phyloP scores from a whole-genome alignment of 495 filamentous ascomycete species.

The Durotheca rogersii region DNA sequence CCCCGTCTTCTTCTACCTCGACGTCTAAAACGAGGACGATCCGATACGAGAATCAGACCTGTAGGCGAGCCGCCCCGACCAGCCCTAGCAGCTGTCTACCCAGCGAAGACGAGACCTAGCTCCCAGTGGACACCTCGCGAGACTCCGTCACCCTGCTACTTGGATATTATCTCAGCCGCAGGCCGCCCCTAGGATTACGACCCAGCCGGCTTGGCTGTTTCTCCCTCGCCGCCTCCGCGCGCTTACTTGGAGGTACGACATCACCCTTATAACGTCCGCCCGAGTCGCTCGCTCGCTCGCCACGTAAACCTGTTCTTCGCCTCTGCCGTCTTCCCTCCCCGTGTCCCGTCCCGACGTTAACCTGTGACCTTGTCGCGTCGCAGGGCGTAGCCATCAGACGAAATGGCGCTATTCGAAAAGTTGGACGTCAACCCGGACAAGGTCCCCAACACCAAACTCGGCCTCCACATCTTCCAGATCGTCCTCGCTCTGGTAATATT shows the following conservation, averaged over 20 bases:
- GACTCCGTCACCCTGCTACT: constrained; percentile 5
- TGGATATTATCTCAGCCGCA: constrained; percentile 25
- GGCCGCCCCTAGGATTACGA: constrained; percentile 26
- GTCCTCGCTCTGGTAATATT: constrained; percentile 69
- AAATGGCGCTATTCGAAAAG: constrained; percentile 39
- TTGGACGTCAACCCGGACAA: constrained; percentile 52
- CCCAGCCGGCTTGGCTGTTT: constrained; percentile 28
- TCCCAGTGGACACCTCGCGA: too few relatives aligned
- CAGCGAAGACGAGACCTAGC: too few relatives aligned
- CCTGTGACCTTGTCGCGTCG: constrained; percentile 3
- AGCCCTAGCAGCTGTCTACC: too few relatives aligned
- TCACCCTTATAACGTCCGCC: too few relatives aligned
- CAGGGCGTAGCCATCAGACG: constrained; percentile 9
- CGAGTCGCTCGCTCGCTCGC: too few relatives aligned
- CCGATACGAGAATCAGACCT: not conserved
- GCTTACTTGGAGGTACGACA: constrained; percentile 1
- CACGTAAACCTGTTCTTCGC: constrained; percentile 6
- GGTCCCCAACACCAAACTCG: constrained; percentile 58
- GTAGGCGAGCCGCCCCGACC: too few relatives aligned
- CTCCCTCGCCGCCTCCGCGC: constrained; percentile 4
- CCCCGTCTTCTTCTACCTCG: too few relatives aligned
- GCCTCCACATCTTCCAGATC: constrained; percentile 60
- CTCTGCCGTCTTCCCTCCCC: not conserved
- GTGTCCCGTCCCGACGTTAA: too few relatives aligned
- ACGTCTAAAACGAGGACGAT: too few relatives aligned